A percentile compares a stretch with the other conserved stretches of the same genome.
phyloP scores from a whole-genome alignment of 768 basidiomycete species.

The Boletellus ananiceps region DNA sequence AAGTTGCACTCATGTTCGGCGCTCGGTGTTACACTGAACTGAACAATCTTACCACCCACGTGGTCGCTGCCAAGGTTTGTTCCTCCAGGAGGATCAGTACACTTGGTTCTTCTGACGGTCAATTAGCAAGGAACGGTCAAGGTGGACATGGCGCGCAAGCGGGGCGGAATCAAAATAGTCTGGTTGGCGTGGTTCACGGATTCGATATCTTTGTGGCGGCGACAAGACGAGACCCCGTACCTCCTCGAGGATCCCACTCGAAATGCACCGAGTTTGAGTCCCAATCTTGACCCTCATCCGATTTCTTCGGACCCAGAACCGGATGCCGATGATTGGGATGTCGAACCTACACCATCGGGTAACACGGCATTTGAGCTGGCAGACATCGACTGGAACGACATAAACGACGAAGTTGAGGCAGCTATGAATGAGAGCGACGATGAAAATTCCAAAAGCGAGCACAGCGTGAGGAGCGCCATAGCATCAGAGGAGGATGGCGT shows the following conservation, averaged over 20 bases:
- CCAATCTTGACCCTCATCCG: conserved; percentile 44
- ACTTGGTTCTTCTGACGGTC: conserved; percentile 4
- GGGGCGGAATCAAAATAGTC: conserved; percentile 78
- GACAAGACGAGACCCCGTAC: conserved; percentile 76
- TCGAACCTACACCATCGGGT: conserved; percentile 33
- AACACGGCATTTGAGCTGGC: conserved; percentile 43
- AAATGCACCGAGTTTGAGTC: conserved; percentile 38
- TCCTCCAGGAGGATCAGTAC: background rate
- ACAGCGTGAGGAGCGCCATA: conserved; percentile 40
- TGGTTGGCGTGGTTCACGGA: conserved; percentile 89
- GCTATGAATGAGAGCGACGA: conserved; percentile 81
- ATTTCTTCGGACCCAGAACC: conserved; percentile 65
- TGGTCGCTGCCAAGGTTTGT: conserved; percentile 83
- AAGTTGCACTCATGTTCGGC: conserved; percentile 82
- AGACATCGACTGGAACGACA: conserved; percentile 76
- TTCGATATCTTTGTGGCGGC: conserved; percentile 82
- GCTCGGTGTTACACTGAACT: conserved; percentile 75
- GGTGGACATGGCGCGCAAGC: conserved; percentile 75
- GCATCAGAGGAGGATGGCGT: conserved; percentile 46
- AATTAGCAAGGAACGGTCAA: conserved; percentile 84
- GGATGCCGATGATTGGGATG: conserved; percentile 67
- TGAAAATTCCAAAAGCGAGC: conserved; percentile 34
- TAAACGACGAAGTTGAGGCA: conserved; percentile 84
- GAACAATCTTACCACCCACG: conserved; percentile 68
- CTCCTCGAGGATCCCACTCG: conserved; percentile 58